Percentiles rank a stretch among this genome's conserved stretches.
Conservation (phyloP, 2,329 filamentous ascomycete genomes). For the Penicillium verrucosum region DNA sequence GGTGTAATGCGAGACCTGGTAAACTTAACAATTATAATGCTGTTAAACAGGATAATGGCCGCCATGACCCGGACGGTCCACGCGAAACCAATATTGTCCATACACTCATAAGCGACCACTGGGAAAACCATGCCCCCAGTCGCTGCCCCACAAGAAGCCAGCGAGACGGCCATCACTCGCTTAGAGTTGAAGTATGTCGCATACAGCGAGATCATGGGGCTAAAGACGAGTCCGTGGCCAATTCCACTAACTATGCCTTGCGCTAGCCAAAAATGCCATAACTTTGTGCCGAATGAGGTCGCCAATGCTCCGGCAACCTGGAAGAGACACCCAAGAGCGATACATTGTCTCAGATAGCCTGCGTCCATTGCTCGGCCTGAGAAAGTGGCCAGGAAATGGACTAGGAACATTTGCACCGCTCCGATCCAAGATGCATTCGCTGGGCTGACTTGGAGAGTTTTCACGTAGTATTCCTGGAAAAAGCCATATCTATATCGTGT, state of each 20-base stretch:
- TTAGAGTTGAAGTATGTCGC: constrained; percentile 43
- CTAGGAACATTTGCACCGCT: constrained; percentile 46
- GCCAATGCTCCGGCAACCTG: constrained; percentile 45
- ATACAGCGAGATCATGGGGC: constrained; percentile 38
- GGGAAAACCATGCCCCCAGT: constrained; percentile 47
- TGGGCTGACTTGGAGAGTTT: constrained; percentile 29
- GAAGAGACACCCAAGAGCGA: constrained; percentile 1
- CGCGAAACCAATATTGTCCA: constrained; percentile 41
- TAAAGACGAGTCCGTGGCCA: constrained; percentile 43
- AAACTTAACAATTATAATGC: constrained; percentile 30
- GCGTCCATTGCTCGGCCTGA: constrained; percentile 43
- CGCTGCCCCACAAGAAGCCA: constrained; percentile 37
- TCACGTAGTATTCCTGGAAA: constrained; percentile 47
- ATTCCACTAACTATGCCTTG: constrained; percentile 45
- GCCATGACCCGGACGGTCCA: constrained; percentile 50
- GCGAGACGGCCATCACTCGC: constrained; percentile 36
- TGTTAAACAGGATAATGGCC: constrained; percentile 43
- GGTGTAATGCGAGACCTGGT: constrained; percentile 44
- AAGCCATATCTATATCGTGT: constrained; percentile 28
- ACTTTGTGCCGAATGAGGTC: constrained; percentile 44
- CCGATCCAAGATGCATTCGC: constrained; percentile 48
- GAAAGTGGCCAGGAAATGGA: constrained; percentile 41
- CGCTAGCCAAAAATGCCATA: constrained; percentile 51
- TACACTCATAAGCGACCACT: constrained; percentile 43
- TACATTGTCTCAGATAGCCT: constrained; percentile 36